Conservation (phyloP, 352 stramenopile species). For the Phytopythium delawarense region DNA sequence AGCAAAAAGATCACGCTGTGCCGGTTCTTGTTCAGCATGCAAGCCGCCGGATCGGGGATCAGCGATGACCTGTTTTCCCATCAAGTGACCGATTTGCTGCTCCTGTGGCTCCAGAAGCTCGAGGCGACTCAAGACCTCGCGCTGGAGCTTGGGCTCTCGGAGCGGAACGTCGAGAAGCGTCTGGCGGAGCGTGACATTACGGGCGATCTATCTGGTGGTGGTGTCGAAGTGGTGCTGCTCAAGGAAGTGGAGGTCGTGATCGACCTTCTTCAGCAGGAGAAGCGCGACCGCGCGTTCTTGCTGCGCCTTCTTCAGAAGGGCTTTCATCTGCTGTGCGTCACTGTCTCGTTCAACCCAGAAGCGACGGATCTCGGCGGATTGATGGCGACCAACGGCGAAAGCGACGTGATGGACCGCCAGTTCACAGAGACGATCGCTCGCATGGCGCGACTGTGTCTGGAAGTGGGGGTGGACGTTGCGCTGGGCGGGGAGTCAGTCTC, state of each 20-base stretch:
- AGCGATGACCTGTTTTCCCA: slow-evolving; percentile 35
- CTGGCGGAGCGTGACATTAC: slow-evolving; percentile 17
- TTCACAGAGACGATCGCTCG: not conserved
- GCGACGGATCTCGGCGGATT: not conserved
- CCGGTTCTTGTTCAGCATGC: slow-evolving; percentile 26
- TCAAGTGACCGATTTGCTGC: slow-evolving; percentile 41
- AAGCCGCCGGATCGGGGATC: slow-evolving; percentile 5
- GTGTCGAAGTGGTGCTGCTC: slow-evolving; percentile 42
- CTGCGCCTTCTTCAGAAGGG: slow-evolving; percentile 59
- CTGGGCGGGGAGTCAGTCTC: not conserved
- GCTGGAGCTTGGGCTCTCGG: slow-evolving; percentile 55
- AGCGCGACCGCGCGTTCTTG: slow-evolving; percentile 47
- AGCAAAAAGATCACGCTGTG: slow-evolving; percentile 50
- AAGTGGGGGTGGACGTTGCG: not conserved
- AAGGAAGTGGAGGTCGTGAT: slow-evolving; percentile 65
- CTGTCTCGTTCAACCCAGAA: not conserved
- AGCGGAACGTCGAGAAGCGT: slow-evolving; percentile 51
- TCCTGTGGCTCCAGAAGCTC: slow-evolving; percentile 44
- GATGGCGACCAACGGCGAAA: not conserved
- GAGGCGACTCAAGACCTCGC: slow-evolving; percentile 53
- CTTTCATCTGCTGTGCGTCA: slow-evolving; percentile 34
- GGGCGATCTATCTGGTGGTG: slow-evolving; percentile 9
- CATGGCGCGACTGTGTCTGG: slow-evolving; percentile 3
- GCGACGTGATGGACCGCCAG: not conserved
- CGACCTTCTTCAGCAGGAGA: slow-evolving; percentile 56